Base-by-base conservation (phyloP, 2,329 filamentous ascomycete genomes). In the Alternaria gansuensis region DNA sequence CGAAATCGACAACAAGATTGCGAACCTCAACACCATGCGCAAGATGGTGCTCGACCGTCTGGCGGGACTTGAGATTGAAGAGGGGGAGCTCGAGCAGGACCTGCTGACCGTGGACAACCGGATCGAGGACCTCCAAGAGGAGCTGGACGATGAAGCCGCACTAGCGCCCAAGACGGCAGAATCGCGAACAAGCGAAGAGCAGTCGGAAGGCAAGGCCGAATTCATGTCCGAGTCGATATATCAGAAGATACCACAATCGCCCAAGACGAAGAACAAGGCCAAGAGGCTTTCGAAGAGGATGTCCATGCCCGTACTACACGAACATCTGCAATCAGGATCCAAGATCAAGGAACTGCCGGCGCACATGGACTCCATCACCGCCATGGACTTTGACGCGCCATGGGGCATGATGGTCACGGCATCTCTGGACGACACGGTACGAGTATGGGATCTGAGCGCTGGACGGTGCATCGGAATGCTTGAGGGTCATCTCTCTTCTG, bases 161-260 rank as follows among this genome's bases (percentile, higher is more conserved):
- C 62, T 82, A 60, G 80, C 80, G 11, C 74, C 75, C 49, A 79
- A 79, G 61, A 76, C 77, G 17, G 75, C 77, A 11, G 63, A 67
- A 13, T 72, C 77, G 21, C 68, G 72, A 14, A 74, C 73, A 21
- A 75, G 85, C 78, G 80, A 83, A 64, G 77, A 86, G 79, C 59
- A 84, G 65, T 79, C 90, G 74, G 78, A 90, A 69, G 82, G 80
- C 55, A 62, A 70, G 44, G 62, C 72, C 41, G 85, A 85, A 1
- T 99, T 98, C 81, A 98, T 98, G 95, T 97, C 95, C 3, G 92
- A 97, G 77, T 97, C 93, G 11, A 92, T 99, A 68, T 99, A 98
- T 77, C 91, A 96, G 67, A 97, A 97, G 78, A 81, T 99, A 8
- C 92, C 93, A 0, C 73, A 75, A 6, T 82, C 85, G 33, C 56